Conservation (phyloP, 495 filamentous ascomycete species). For the Bacidia rubella region DNA sequence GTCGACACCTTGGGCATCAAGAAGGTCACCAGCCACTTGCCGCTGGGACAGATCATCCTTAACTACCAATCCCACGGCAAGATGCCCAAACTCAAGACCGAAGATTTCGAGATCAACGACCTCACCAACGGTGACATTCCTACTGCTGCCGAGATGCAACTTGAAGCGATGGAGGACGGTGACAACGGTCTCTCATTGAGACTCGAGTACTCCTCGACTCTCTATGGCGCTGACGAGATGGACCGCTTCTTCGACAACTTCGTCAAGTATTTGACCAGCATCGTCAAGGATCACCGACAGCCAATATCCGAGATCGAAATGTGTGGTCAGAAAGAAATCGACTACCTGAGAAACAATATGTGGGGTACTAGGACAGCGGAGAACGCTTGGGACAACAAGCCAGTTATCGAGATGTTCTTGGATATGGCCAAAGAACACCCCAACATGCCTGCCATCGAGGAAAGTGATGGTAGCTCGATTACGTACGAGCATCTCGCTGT, state of each 20-base stretch:
- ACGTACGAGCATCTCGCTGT: constrained; percentile 50
- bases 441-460: constrained; percentile 10
- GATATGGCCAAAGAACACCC: constrained; percentile 9
- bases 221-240: constrained; percentile 22
- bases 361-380: constrained; percentile 10
- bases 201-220: constrained; percentile 17
- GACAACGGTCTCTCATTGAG: constrained; percentile 17
- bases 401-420: constrained; percentile 11
- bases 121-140: constrained; percentile 17
- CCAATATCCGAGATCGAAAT: constrained; percentile 19
- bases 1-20: constrained; percentile 15
- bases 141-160: constrained; percentile 14
- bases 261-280: constrained; percentile 16
- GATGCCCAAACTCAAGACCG: constrained; percentile 17
- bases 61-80: constrained; percentile 21
- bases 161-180: constrained; percentile 20
- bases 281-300: constrained; percentile 22
- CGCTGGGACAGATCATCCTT: constrained; percentile 23
- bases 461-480: constrained; percentile 26
- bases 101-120: constrained; percentile 16
- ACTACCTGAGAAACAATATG: constrained; percentile 9
- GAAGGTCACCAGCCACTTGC: constrained; percentile 13
- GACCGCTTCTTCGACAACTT: constrained; percentile 24
- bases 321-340: constrained; percentile 17
- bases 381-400: constrained; percentile 14